Conservation (phyloP, 108 stramenopile genomes). For the Aureococcus anophagefferens region DNA sequence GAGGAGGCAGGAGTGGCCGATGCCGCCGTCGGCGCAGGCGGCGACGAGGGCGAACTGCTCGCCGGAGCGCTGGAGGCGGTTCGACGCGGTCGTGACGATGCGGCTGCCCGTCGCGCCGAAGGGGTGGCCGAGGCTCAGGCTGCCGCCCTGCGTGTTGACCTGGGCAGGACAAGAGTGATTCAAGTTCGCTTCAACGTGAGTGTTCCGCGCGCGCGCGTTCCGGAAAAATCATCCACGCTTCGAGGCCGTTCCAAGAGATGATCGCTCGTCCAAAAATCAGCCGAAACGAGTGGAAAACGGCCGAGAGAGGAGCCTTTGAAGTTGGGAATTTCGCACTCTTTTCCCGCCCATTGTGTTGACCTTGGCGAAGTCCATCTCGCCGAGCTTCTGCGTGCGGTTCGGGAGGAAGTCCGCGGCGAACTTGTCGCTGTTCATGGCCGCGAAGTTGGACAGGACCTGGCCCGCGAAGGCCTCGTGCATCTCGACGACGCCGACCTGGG, state of each 20-base stretch:
- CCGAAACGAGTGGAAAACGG: no score
- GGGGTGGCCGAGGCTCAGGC: slow-evolving; percentile 92
- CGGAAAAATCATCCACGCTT: no score
- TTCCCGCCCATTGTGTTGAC: slow-evolving; percentile 12
- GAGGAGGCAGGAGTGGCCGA: slow-evolving; percentile 79
- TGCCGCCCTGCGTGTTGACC: slow-evolving; percentile 92
- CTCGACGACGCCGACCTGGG: slow-evolving; percentile 92
- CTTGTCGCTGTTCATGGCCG: slow-evolving; percentile 72
- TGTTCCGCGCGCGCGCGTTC: no score
- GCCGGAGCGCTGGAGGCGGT: slow-evolving; percentile 83
- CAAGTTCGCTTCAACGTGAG: no score
- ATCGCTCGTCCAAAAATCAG: no score
- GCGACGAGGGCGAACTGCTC: slow-evolving; percentile 85
- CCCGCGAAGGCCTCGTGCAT: slow-evolving; percentile 99
- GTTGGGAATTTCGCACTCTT: slow-evolving; percentile 7
- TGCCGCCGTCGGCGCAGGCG: slow-evolving; percentile 95
- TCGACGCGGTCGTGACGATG: slow-evolving; percentile 87
- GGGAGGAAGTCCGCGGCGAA: no score
- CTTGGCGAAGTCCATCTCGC: no score
- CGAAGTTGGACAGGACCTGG: slow-evolving; percentile 88
- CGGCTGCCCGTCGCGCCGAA: slow-evolving; percentile 92
- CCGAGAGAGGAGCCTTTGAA: no score
- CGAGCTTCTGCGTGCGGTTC: no score
- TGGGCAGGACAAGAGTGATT: no score
- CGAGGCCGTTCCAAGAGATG: no score